Percentiles rank a stretch among this genome's conserved stretches.
These are phyloP conservation scores for Basipetospora chlamydospora DNA, from an alignment of 2,329 filamentous ascomycete genomes.

Conservation along the genomic window DNA sequence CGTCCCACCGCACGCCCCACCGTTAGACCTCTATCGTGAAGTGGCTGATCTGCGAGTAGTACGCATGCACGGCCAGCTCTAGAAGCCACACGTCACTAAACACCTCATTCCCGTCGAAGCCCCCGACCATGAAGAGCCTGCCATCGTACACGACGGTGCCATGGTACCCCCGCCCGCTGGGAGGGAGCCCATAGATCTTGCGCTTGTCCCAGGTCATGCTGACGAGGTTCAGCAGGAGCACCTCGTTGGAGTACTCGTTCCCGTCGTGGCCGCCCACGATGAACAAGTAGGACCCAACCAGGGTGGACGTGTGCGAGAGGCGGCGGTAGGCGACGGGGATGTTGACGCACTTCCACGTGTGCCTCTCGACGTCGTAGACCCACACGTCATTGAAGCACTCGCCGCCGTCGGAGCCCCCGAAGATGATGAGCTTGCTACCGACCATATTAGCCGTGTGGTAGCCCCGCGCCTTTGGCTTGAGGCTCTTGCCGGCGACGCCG, in stretches of 20 bases:
- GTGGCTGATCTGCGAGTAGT: conserved; percentile 61
- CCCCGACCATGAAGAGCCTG: conserved; percentile 48
- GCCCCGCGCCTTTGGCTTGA: conserved; percentile 47
- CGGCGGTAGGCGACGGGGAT: conserved; percentile 49
- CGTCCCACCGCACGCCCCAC: no score
- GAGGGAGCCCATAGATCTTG: conserved; percentile 47
- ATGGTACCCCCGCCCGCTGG: conserved; percentile 52
- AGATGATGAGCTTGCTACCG: conserved; percentile 57
- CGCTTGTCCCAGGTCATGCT: conserved; percentile 62
- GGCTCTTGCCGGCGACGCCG: conserved; percentile 15
- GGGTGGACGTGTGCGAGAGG: conserved; percentile 53
- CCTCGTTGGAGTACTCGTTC: conserved; percentile 54
- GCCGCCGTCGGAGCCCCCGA: conserved; percentile 53
- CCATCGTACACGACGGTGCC: conserved; percentile 52
- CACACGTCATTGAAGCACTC: conserved; percentile 62
- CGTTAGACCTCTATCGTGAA: conserved; percentile 51
- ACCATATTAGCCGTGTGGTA: conserved; percentile 65
- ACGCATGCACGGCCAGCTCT: conserved; percentile 55
- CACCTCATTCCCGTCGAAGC: conserved; percentile 53
- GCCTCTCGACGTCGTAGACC: conserved; percentile 54
- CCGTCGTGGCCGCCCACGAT: conserved; percentile 58
- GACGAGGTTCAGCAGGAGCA: conserved; percentile 53
- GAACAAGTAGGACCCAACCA: conserved; percentile 56
- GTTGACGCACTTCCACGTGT: conserved; percentile 42
- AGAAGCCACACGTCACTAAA: conserved; percentile 54